phyloP scores from a whole-genome alignment of 176 grass and related monocot genomes.

The Oryza nivara region DNA sequence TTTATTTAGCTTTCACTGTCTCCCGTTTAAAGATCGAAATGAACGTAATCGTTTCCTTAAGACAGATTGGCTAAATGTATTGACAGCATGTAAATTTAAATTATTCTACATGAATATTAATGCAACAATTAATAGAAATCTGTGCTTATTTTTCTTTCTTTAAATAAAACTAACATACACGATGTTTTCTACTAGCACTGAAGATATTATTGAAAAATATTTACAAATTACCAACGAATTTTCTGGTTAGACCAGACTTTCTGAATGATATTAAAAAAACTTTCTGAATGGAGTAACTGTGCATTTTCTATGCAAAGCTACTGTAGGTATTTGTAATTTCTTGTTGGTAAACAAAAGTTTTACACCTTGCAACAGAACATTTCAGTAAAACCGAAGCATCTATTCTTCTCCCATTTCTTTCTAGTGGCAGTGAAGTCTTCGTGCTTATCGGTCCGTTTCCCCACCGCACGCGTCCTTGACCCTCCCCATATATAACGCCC shows the following conservation, averaged over 20 bases:
- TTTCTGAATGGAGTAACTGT: neutral
- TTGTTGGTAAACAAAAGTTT: neutral
- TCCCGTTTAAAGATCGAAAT: neutral
- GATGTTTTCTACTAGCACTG: neutral
- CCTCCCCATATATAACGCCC: slow-evolving; percentile 30
- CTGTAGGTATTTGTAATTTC: no score
- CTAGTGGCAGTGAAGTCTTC: neutral
- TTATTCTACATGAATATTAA: neutral
- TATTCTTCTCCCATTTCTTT: neutral
- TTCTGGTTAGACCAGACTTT: neutral
- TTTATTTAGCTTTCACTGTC: neutral
- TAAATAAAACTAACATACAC: neutral
- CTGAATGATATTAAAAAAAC: neutral
- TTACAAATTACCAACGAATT: neutral
- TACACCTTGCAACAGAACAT: neutral
- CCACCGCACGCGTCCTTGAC: neutral
- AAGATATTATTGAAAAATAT: neutral
- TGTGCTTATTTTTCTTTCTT: neutral
- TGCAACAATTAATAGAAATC: neutral
- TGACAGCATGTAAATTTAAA: neutral
- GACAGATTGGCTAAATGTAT: neutral
- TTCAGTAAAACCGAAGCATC: neutral
- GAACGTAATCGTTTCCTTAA: neutral
- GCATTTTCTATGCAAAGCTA: neutral
- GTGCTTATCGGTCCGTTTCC: slow-evolving; percentile 13